Evolutionary conservation across 1,284 basidiomycete species (phyloP), one percentile per base, ranked within the genome.

Genomic region (Pyrrhoderma noxium): DNA sequence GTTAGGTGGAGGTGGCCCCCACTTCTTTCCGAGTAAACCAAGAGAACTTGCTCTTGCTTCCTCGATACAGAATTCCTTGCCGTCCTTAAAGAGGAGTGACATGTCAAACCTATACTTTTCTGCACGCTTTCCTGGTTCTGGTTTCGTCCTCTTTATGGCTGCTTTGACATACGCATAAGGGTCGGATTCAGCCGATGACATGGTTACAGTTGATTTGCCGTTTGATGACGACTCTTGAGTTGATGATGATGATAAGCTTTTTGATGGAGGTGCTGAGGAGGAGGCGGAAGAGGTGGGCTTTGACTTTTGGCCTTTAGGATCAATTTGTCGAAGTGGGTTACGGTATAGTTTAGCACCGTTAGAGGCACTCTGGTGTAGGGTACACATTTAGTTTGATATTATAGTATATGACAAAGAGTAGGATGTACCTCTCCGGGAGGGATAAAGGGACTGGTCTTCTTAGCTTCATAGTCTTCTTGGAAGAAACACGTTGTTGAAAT

Each of bases 11-110:
- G 82, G 82, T 1, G 82, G 75, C 1, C 75, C 77, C 87, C 87
- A 90, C 63, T 83, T 85, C 72, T 89, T 90, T 14, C 82, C 82
- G 4, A 87, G 69, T 22, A 90, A 73, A 21, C 88, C 88, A 71
- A 88, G 82, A 3, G 82, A 83, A 7, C 78, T 77, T 1, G 88
- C 85, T 7, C 88, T 73, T 1, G 80, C 86, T 65, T 90, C 88
- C 59, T 83, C 77, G 19, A 80, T 76, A 56, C 84, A 80, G 61
- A 82, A 89, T 61, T 90, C 87, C 1, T 75, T 69, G 2, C 77
- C 73, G 37, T 82, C 80, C 25, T 79, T 83, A 59, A 81, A 87
- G 8, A 90, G 68, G 13, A 89, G 63, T 0, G 76, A 70, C 35
- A 89, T 69, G 55, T 86, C 73, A 64, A 87, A 83, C 23, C 75